Base-by-base conservation (phyloP, 768 basidiomycete species). In the Mycena vulgaris region DNA sequence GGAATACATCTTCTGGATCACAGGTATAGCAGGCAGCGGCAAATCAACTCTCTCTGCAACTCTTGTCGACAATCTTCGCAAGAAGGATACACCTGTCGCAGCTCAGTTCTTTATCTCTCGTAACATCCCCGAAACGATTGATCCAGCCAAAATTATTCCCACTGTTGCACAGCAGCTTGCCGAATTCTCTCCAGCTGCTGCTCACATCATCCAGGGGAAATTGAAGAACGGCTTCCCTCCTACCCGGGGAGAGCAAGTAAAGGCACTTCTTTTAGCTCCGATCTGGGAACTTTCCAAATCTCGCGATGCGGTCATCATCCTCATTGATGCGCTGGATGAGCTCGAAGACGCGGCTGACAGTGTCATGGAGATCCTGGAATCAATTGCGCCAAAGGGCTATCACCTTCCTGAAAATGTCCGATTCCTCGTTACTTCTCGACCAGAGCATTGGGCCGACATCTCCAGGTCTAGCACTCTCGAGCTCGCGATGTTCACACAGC, bases 271-370 rank as follows among this genome's bases (percentile, higher is more conserved):
- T 1, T 30, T 61, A 61, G 59, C 59, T 49, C 59, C 61, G 3
- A 63, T 63, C 49, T 21, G n/a, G 31, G 49, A 51, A 63, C 49
- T 63, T 28, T 49, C 35, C 37, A 47, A 35, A 60, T 60, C 59
- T 11, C 10, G 5, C 13, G 27, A 28, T 23, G 10, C 21, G 19
- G 61, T 62, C 49, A 40, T 62, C 61, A 62, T 62, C 14, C 25
- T 62, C 35, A 62, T 62, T 30, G 61, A 62, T 62, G 61, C 61
- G 16, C 61, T 62, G 21, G 61, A 62, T n/a, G 61, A 62, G 37
- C 49, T 62, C 25, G 8, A 21, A 0, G 35, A 62, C 16, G 47
- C 61, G 0, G 48, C 31, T 19, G 7, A 30, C 17, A 62, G 61
- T n/a, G 61, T 39, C 11, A 11, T 7, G 9, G 61, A 49, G 48